These are phyloP conservation scores for Penicillium rolfsii DNA, from an alignment of 2,329 filamentous ascomycete species.

Conservation along the genomic window DNA sequence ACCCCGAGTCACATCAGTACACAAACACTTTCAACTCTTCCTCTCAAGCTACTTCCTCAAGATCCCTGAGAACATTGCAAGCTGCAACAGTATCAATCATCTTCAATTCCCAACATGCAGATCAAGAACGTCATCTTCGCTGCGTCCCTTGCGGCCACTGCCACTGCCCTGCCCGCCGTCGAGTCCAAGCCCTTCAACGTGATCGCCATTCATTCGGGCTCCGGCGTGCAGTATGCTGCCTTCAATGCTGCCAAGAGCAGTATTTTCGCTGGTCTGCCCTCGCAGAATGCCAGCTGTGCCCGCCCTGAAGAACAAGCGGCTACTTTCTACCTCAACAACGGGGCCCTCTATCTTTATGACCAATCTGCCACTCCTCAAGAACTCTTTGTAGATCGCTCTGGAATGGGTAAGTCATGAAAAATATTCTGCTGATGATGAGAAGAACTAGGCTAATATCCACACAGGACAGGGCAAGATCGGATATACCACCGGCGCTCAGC, in stretches of 20 bases:
- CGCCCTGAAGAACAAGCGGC: slow-evolving; percentile 46
- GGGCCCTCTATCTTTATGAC: slow-evolving; percentile 56
- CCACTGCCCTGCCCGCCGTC: slow-evolving; percentile 29
- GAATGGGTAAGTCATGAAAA: slow-evolving; percentile 56
- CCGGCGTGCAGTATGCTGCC: slow-evolving; percentile 51
- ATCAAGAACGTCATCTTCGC: slow-evolving; percentile 33
- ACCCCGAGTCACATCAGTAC: neutral
- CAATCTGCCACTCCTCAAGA: slow-evolving; percentile 51
- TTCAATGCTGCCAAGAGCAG: slow-evolving; percentile 52
- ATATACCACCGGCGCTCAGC: slow-evolving; percentile 55
- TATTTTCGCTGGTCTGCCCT: slow-evolving; percentile 50
- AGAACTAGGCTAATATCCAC: neutral
- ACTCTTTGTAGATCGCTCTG: slow-evolving; percentile 59
- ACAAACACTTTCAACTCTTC: neutral
- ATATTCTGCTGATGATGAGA: neutral
- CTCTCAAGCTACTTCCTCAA: neutral
- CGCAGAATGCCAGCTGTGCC: slow-evolving; percentile 56
- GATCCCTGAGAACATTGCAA: neutral
- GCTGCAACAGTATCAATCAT: neutral
- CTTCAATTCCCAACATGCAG: slow-evolving; percentile 32
- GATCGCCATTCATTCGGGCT: slow-evolving; percentile 56
- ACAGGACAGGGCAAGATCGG: slow-evolving; percentile 58
- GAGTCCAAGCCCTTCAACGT: slow-evolving; percentile 51
- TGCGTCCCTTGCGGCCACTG: slow-evolving; percentile 38
- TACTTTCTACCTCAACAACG: slow-evolving; percentile 55